phyloP scores from a whole-genome alignment of 192 early-diverging fungal species.

The Backusella macrospora region DNA sequence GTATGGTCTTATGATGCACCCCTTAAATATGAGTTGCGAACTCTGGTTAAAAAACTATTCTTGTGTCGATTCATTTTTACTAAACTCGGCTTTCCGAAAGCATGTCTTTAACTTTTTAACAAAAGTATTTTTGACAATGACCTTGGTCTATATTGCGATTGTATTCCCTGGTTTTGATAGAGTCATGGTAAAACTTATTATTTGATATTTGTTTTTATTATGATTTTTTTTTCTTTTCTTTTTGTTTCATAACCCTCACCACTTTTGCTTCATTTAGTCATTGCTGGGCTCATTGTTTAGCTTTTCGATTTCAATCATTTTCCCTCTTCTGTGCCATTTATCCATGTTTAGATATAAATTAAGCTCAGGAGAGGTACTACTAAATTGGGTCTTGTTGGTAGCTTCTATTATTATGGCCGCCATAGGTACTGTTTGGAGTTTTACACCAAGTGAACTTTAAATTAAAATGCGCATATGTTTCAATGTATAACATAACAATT shows the following conservation, averaged over 20 bases:
- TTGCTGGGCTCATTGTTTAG: constrained; percentile 41
- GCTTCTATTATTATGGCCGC: constrained; percentile 33
- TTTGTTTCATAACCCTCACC: neutral
- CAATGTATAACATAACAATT: neutral
- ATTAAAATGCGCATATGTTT: neutral
- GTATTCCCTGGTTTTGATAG: constrained; percentile 31
- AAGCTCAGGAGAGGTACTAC: constrained; percentile 15
- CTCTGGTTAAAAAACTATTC: constrained; percentile 24
- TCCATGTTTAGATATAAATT: constrained; percentile 32
- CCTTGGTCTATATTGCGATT: constrained; percentile 21
- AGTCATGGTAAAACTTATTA: constrained; percentile 39
- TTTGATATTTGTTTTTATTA: too few species aligned
- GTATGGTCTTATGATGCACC: constrained; percentile 64
- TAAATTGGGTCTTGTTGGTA: constrained; percentile 30
- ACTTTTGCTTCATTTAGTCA: constrained; percentile 16
- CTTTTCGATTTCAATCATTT: constrained; percentile 38
- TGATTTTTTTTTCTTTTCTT: too few species aligned
- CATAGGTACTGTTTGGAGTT: constrained; percentile 41
- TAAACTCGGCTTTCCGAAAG: neutral
- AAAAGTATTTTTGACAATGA: constrained; percentile 4
- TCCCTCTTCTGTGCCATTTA: constrained; percentile 42
- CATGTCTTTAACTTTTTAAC: neutral
- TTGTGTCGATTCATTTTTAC: neutral
- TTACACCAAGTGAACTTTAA: constrained; percentile 25
- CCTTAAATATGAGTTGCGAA: constrained; percentile 54